phyloP scores from a whole-genome alignment of 1,284 basidiomycete genomes.

The Puccinia polysora region DNA sequence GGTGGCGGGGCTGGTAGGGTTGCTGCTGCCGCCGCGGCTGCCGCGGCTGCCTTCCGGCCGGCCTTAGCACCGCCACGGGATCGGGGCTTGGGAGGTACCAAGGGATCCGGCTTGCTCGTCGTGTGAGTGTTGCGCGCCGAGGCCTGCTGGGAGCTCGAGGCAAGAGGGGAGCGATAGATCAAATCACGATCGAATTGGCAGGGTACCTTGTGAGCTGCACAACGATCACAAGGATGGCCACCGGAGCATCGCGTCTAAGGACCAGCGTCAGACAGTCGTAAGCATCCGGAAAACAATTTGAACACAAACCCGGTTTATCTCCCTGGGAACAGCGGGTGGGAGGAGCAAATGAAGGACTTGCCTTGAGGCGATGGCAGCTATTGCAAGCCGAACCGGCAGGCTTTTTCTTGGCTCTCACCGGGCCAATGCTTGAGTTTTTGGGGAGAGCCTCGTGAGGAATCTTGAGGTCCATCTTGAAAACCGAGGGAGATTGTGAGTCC shows the following conservation, averaged over 20 bases:
- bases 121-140: constrained; percentile 35
- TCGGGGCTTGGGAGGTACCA: constrained; percentile 12
- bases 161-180: constrained; percentile 41
- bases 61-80: constrained; percentile 16
- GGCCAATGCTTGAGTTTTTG: constrained; percentile 31
- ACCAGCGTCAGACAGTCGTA: neutral
- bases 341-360: neutral
- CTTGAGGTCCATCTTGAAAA: constrained; percentile 15
- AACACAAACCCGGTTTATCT: neutral
- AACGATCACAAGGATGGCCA: constrained; percentile 43
- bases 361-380: constrained; percentile 42
- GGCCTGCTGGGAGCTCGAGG: constrained; percentile 39
- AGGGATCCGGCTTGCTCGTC: neutral
- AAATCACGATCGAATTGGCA: constrained; percentile 43
- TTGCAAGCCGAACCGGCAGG: constrained; percentile 43
- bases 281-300: neutral
- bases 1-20: neutral
- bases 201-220: constrained; percentile 42
- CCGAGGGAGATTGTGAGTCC: neutral
- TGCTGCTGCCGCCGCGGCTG: neutral
- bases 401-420: constrained; percentile 43
- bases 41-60: constrained; percentile 1
- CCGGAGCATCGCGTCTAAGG: constrained; percentile 41
- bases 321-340: neutral
- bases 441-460: constrained; percentile 8